Evolutionary conservation across 108 stramenopile species (phyloP), one percentile per base, ranked within the genome.

Genomic region (Stephanodiscus triporus): DNA sequence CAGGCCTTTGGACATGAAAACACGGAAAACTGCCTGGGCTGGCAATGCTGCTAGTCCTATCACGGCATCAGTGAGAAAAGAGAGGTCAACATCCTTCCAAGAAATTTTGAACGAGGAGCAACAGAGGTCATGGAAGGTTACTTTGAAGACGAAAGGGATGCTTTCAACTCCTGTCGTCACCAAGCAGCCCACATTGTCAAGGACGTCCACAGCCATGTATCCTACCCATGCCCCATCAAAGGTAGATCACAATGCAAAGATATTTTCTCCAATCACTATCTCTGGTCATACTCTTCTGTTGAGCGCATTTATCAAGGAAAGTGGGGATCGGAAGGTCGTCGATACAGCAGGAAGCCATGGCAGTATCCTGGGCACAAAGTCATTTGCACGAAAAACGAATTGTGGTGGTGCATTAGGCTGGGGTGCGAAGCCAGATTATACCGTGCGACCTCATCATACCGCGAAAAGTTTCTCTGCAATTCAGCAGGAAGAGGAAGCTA

Each of bases 401-500:
- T 68, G 45, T 32, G 20, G 53, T 16, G 42, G 37, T 19, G 48
- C 26, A 2, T 47, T 37, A 19, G 40, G 60, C 24, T 76, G 77
- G 77, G 78, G 76, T 17, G 58, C 48, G 68, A 51, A 61, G 26
- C 53, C 66, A 70, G 47, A 47, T 48, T 3, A 30, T 50, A 55
- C 43, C 37, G 0, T 59, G 49, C 6, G 26, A 43, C 37, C 20
- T 45, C 30, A 26, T 17, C 48, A 16, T 66, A 75, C 67, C 38
- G 62, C 14, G 20, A 70, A 42, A 49, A 83, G 81, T 53, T 85
- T 88, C 63, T 48, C 57, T 13, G 86, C 88, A 19, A 94, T 94
- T 42, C 92, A 94, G 60, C 63, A 89, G 45, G 86, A 94, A 68
- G 90, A 94, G 62, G 72, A 66, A 45, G 78, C 63, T n/a, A 72